A percentile compares a stretch with the other conserved stretches of the same genome.
phyloP scores from a whole-genome alignment of 2,329 filamentous ascomycete genomes.

The Blastomyces emzantsi region DNA sequence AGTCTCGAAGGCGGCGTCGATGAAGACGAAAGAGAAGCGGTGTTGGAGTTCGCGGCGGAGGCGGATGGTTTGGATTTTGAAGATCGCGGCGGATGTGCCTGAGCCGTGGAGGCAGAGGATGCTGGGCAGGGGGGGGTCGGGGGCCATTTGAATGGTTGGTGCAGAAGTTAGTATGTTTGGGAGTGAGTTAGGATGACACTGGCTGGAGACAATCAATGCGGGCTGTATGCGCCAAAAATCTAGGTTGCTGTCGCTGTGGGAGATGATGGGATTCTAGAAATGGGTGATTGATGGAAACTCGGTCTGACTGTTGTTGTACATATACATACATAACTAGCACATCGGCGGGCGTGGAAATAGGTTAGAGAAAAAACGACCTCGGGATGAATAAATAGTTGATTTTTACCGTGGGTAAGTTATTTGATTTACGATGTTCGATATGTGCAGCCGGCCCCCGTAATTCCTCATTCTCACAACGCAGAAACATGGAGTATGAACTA shows the following conservation, averaged over 20 bases:
- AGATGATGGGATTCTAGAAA: neutral
- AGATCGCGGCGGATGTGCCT: conserved; percentile 61
- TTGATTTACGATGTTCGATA: too few species aligned
- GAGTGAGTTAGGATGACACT: neutral
- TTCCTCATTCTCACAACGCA: too few species aligned
- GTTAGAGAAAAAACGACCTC: neutral
- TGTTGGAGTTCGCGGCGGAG: conserved; percentile 43
- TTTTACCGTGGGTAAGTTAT: neutral
- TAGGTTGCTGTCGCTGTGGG: neutral
- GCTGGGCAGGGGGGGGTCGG: conserved; percentile 44
- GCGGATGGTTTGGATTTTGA: conserved; percentile 57
- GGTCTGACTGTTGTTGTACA: too few species aligned
- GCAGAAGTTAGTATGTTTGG: neutral
- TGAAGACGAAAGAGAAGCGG: conserved; percentile 62
- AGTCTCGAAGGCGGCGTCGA: conserved; percentile 58
- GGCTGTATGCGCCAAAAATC: neutral
- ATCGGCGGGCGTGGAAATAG: neutral
- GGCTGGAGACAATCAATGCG: neutral
- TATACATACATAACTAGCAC: too few species aligned
- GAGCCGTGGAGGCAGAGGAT: conserved; percentile 73
- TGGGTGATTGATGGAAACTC: too few species aligned
- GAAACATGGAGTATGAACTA: too few species aligned
- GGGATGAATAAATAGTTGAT: neutral
- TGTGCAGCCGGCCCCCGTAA: too few species aligned
- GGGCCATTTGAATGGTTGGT: conserved; percentile 10